Base-by-base conservation (phyloP, 768 basidiomycete genomes). In the Hypsizygus marmoreus region DNA sequence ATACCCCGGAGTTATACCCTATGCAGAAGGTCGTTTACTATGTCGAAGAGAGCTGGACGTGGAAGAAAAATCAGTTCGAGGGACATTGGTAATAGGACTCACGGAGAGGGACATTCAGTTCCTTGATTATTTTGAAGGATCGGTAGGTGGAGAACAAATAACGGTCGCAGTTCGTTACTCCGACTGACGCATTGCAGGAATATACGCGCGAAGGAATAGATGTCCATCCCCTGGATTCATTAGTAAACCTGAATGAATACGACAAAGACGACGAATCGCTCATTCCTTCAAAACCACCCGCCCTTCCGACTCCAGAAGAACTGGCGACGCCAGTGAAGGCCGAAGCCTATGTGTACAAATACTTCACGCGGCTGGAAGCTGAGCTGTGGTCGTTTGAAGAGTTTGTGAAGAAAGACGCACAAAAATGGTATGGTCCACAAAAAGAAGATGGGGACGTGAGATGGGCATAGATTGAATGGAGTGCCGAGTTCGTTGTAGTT, bases 1-100 rank as follows among this genome's bases (percentile, higher is more conserved):
- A 59, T 97, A 95, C 58, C 95, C 95, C 0, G 95, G 84, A 0
- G 75, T 97, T 19, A 60, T 95, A 9, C 81, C 88, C 1, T 78
- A 77, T 43, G 64, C 69, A 4, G 66, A 70, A 46, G 80, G 81
- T 31, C 58, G 67, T 30, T 53, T 48, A 1, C 60, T 88, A 9
- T 74, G 86, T 28, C 59, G 71, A 3, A 65, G 67, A 9, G 74
- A 80, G 6, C 68, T 91, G n/a, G 58, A 60, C 2, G 62, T 53
- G 1, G 84, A 88, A 39, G 88, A 93, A 38, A 73, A 72, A 34
- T 80, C 72, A 14, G 91, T 95, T 0, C 76, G 86, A 35, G 95
- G 95, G 8, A 86, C 85, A 3, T 59, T 95, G 28, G 90, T 97
- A 2, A 66, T 63, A 1, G 94, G 95, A 1, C 71, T 97, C 35